Conservation (phyloP, 2,329 filamentous ascomycete species). For the Cladosporium colombiae region DNA sequence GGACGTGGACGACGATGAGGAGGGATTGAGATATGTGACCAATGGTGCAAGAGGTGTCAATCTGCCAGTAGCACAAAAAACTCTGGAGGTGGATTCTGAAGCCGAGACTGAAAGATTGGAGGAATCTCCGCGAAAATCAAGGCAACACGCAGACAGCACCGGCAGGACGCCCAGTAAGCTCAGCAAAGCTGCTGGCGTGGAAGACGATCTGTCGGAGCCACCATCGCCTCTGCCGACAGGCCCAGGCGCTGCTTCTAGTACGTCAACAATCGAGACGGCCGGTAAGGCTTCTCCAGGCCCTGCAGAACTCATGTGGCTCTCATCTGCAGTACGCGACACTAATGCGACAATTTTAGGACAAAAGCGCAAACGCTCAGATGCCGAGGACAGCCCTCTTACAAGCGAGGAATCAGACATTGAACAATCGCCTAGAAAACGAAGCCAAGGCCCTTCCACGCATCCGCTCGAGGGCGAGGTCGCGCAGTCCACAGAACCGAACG, state of each 20-base stretch:
- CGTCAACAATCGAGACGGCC: conserved; percentile 29
- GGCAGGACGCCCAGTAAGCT: conserved; percentile 78
- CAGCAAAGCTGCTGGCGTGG: conserved; percentile 56
- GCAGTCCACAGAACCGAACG: conserved; percentile 21
- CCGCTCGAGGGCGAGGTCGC: conserved; percentile 18
- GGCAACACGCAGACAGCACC: conserved; percentile 44
- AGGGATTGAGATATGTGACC: conserved; percentile 14
- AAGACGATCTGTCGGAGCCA: conserved; percentile 43
- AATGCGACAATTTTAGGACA: conserved; percentile 29
- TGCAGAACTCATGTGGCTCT: neutral
- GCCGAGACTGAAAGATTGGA: conserved; percentile 93
- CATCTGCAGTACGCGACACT: neutral
- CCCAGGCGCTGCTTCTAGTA: conserved; percentile 36
- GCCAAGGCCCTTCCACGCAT: conserved; percentile 27
- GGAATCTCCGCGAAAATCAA: conserved; percentile 54
- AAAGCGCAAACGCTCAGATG: conserved; percentile 50
- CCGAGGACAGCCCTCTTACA: conserved; percentile 42
- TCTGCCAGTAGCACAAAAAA: conserved; percentile 29
- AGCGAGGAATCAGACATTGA: conserved; percentile 39
- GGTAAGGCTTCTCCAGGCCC: conserved; percentile 18
- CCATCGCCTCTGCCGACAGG: conserved; percentile 35
- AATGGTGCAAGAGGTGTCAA: conserved; percentile 4
- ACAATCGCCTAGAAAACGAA: conserved; percentile 39
- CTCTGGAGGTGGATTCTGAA: conserved; percentile 66
- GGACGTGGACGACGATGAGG: conserved; percentile 59